Conservation (phyloP, 2,329 filamentous ascomycete species). For the Penicillium psychrosexuale region DNA sequence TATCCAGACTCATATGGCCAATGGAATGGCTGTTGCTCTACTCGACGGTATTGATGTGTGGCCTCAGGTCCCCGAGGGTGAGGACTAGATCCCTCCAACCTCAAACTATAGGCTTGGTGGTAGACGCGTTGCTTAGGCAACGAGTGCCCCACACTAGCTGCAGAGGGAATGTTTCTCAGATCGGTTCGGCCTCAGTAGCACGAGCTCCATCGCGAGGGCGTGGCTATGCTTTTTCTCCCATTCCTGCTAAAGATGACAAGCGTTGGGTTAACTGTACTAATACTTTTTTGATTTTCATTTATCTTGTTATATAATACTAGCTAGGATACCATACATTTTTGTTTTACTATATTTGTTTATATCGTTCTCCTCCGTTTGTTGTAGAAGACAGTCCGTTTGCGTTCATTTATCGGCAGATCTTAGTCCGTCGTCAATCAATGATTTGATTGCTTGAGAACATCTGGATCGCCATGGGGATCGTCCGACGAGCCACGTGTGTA, state of each 20-base stretch:
- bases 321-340: neutral
- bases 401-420: neutral
- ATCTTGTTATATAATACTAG: neutral
- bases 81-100: slow-evolving; percentile 13
- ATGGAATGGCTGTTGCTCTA: slow-evolving; percentile 49
- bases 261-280: neutral
- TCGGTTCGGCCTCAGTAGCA: neutral
- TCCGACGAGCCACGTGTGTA: neutral
- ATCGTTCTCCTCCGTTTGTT: neutral
- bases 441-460: neutral
- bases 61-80: slow-evolving; percentile 37
- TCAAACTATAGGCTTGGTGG: neutral
- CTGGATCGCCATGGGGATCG: neutral
- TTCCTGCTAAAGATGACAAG: neutral
- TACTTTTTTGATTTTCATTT: neutral
- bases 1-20: slow-evolving; percentile 48
- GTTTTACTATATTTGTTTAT: neutral
- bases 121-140: neutral
- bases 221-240: neutral
- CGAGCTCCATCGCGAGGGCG: neutral
- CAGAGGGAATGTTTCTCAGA: neutral
- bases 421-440: slow-evolving; percentile 3
- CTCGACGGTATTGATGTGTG: slow-evolving; percentile 50
- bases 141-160: neutral
- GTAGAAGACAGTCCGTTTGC: neutral